Percentiles rank a stretch among this genome's conserved stretches.
Evolutionary conservation across 1,284 basidiomycete genomes (phyloP).

Genomic region (Sanghuangporus weigelae): DNA sequence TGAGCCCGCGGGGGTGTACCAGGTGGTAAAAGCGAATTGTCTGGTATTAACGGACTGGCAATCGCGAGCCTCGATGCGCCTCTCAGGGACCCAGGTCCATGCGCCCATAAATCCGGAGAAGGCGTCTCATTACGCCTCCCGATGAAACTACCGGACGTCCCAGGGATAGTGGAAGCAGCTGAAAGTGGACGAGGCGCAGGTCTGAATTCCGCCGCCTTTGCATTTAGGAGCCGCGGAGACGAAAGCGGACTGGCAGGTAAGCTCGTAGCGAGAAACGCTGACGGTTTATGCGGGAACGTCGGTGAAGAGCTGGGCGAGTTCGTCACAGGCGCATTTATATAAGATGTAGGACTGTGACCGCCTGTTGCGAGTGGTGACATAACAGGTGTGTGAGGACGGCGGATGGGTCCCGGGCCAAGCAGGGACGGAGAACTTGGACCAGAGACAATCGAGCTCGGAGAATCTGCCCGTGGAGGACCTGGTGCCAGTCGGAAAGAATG

Average conservation of each 20-base stretch:
- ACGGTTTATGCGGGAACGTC: conserved; percentile 51
- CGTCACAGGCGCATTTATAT: conserved; percentile 44
- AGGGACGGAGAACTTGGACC: conserved; percentile 55
- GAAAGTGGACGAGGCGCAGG: conserved; percentile 72
- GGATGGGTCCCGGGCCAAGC: conserved; percentile 58
- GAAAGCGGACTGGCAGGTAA: conserved; percentile 51
- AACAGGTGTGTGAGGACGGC: conserved; percentile 71
- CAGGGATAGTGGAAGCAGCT: conserved; percentile 61
- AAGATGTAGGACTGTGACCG: conserved; percentile 45
- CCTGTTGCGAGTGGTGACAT: conserved; percentile 61
- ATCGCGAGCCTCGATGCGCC: conserved; percentile 83
- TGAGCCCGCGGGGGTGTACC: conserved; percentile 33
- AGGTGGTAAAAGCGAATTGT: conserved; percentile 51
- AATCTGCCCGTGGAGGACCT: conserved; percentile 53
- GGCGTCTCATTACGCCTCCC: conserved; percentile 63
- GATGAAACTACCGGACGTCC: conserved; percentile 35
- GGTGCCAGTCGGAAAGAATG: conserved; percentile 57
- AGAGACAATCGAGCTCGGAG: conserved; percentile 46
- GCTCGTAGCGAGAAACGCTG: conserved; percentile 63
- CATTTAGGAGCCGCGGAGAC: conserved; percentile 52
- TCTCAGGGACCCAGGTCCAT: conserved; percentile 52
- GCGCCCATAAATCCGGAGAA: conserved; percentile 78
- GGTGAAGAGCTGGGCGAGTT: conserved; percentile 56
- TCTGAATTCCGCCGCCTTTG: conserved; percentile 63
- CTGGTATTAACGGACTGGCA: conserved; percentile 79